phyloP scores from a whole-genome alignment of 1,139 yeast species.

The Pichia sp. region DNA sequence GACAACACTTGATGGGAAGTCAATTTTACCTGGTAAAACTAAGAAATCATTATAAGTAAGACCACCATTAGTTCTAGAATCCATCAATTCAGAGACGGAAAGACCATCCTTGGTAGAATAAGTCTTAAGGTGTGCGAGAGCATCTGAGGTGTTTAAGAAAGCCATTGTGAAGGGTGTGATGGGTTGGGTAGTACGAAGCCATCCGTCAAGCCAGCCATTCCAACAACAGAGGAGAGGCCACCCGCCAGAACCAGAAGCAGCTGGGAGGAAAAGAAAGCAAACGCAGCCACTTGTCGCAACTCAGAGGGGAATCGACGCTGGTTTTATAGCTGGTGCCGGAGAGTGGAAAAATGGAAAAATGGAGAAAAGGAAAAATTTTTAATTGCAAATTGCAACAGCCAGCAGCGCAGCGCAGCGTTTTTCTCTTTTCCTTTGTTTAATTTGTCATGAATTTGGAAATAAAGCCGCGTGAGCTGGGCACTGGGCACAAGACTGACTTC shows the following conservation, averaged over 20 bases:
- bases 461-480: too few relatives aligned
- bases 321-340: neutral
- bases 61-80: constrained; percentile 88
- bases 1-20: constrained; percentile 76
- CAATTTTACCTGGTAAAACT: constrained; percentile 90
- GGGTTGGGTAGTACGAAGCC: too few relatives aligned
- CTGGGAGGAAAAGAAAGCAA: too few relatives aligned
- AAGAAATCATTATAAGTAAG: constrained; percentile 95
- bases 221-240: too few relatives aligned
- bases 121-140: constrained; percentile 56
- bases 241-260: too few relatives aligned
- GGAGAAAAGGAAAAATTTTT: neutral
- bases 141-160: constrained; percentile 49
- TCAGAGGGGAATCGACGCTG: too few relatives aligned
- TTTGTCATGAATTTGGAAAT: too few relatives aligned
- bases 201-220: too few relatives aligned
- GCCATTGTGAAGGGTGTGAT: too few relatives aligned
- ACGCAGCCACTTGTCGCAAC: too few relatives aligned
- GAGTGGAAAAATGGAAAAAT: neutral
- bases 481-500: too few relatives aligned
- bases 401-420: neutral
- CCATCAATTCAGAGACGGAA: constrained; percentile 77
- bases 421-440: neutral
- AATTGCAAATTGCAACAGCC: neutral
- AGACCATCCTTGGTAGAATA: constrained; percentile 80